Evolutionary conservation across 306 rosid species (phyloP).

Genomic region (Cicer bijugum): DNA sequence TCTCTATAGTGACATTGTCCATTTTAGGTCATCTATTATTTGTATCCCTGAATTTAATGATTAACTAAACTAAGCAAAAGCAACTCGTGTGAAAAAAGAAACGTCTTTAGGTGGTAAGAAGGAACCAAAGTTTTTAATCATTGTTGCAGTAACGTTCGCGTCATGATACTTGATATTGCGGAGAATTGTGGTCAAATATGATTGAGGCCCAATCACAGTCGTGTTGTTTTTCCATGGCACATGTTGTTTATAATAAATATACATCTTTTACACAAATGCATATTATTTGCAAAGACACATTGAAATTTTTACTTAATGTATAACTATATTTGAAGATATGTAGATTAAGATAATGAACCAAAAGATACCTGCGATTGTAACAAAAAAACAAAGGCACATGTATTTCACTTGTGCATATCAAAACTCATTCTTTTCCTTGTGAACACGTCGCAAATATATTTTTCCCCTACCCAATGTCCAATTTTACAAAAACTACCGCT

Average conservation of each 20-base stretch:
- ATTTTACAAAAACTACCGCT: not conserved
- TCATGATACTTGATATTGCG: not conserved
- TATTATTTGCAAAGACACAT: not conserved
- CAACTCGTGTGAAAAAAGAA: not conserved
- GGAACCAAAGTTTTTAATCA: not conserved
- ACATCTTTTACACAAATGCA: not conserved
- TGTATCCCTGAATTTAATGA: not conserved
- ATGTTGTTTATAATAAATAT: not conserved
- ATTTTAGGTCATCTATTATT: conserved; percentile 2
- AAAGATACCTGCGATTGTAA: not conserved
- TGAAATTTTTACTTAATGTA: not conserved
- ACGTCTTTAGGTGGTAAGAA: not conserved
- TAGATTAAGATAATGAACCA: not conserved
- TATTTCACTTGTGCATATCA: not conserved
- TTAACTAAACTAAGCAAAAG: not conserved
- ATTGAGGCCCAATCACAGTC: not conserved
- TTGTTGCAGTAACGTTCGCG: not conserved
- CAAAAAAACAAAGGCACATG: not conserved
- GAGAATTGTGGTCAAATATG: not conserved
- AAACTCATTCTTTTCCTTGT: not conserved
- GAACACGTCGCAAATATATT: not conserved
- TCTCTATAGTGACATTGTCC: not conserved
- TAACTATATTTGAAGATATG: not conserved
- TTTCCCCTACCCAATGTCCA: not conserved
- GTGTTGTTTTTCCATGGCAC: not conserved